Conservation (phyloP, 768 basidiomycete genomes). For the Kondoa malvinella region DNA sequence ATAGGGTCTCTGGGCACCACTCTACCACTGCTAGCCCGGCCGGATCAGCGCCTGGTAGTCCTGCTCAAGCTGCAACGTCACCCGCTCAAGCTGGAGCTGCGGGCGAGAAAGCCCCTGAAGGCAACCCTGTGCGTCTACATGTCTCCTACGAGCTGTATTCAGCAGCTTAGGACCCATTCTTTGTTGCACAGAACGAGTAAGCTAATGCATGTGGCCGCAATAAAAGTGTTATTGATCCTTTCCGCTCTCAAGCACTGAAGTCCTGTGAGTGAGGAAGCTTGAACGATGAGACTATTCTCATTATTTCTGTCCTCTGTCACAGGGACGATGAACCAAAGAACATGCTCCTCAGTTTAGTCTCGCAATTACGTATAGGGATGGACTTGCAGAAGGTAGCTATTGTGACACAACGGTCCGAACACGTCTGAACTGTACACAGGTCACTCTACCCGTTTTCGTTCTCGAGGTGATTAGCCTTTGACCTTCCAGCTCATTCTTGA, state of each 20-base stretch:
- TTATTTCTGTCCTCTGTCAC: too few species aligned
- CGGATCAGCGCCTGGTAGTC: background rate
- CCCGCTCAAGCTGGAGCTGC: too few species aligned
- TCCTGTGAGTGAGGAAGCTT: too few species aligned
- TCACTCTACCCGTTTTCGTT: slow-evolving; percentile 51
- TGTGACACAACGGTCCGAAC: slow-evolving; percentile 38
- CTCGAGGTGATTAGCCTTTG: slow-evolving; percentile 31
- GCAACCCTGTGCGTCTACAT: background rate
- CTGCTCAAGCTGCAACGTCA: background rate
- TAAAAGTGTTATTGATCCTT: background rate
- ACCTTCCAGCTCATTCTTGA: slow-evolving; percentile 41
- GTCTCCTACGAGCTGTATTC: background rate
- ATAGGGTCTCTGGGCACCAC: background rate
- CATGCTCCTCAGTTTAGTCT: slow-evolving; percentile 54
- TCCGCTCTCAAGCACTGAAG: slow-evolving; percentile 1
- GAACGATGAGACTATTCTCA: too few species aligned
- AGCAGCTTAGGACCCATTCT: too few species aligned
- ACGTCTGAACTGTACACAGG: slow-evolving; percentile 90
- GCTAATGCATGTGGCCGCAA: background rate
- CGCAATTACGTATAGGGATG: slow-evolving; percentile 56
- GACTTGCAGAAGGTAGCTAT: slow-evolving; percentile 12
- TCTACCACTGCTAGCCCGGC: background rate
- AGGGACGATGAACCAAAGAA: slow-evolving; percentile 25
- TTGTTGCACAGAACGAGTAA: background rate
- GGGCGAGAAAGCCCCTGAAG: background rate